Conservation (phyloP, 2,329 filamentous ascomycete species). For the Amesomyces nigricolor region DNA sequence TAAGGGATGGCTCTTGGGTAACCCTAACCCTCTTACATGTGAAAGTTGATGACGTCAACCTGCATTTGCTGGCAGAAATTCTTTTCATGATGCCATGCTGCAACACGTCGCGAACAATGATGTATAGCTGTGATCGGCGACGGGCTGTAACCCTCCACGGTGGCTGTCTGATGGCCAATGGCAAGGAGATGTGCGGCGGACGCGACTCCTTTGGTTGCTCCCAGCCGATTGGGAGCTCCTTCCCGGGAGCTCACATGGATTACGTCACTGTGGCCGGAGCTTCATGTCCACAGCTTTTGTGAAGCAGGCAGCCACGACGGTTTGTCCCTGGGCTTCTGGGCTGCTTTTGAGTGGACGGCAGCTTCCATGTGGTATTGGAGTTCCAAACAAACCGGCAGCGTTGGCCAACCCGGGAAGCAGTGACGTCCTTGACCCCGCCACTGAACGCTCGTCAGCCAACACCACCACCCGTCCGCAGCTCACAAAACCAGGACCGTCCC, state of each 20-base stretch:
- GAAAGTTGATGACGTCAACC: not conserved
- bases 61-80: not conserved
- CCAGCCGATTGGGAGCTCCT: not conserved
- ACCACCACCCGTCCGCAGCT: not conserved
- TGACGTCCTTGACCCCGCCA: constrained; percentile 18
- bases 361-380: too few relatives aligned
- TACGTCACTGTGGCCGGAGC: constrained; percentile 19
- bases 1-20: not conserved
- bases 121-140: not conserved
- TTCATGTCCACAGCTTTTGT: not conserved
- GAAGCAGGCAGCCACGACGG: not conserved
- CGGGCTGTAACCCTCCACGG: not conserved
- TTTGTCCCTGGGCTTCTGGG: too few relatives aligned
- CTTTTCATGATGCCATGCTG: not conserved
- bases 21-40: not conserved
- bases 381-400: not conserved
- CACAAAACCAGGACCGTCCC: constrained; percentile 9
- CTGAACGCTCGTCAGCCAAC: not conserved
- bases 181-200: too few relatives aligned
- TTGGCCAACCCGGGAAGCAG: constrained; percentile 11
- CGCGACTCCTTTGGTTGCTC: too few relatives aligned
- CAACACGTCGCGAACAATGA: not conserved
- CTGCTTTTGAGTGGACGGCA: too few relatives aligned
- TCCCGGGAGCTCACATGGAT: not conserved
- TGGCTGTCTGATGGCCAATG: too few relatives aligned